Evolutionary conservation across 495 filamentous ascomycete genomes (phyloP), one percentile per base, ranked within the genome.

Genomic region (Talaromyces proteolyticus): DNA sequence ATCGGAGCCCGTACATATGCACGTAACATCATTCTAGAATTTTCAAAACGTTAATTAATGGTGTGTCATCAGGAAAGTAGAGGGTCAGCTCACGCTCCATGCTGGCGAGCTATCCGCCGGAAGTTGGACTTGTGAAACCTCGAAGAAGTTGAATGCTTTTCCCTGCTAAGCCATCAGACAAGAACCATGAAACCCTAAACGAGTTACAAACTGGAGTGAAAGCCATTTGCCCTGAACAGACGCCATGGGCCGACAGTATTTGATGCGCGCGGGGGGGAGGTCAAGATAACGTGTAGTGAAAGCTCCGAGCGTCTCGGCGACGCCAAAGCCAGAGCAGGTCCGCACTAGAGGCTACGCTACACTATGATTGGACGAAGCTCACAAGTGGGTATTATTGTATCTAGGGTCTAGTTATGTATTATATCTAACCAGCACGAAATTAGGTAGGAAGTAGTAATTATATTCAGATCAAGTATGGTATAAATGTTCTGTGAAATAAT

Each of bases 121-220:
- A 51, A 88, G 77, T 64, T 86, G 85, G 66, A 97, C 84, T 57
- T 85, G 83, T 53, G 84, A 81, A 63, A 95, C 89, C 66, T 96
- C 91, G 76, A 98, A 95, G 83, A 98, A 97, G 79, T 93, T 91
- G 75, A 98, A 97, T 47, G 88, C 82, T 88, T 95, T 95, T 93
- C 94, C 96, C 91, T 98, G 62, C 12, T 6, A 2, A 1, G 25
- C 14, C 36, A 37, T 54, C 43, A 53, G 56, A 6, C 29, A 11
- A 34, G 12, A 44, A 12, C 14, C 22, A 38, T 14, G 4, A 34
- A 18, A 34, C 14, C 8, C 3, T 10, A 6, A 20, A 42, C 3
- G 29, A 22, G 22, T 23, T 12, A 6, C 60, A 53, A 65, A 75
- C 71, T 63, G 71, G 73, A 67, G 67, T 75, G 61, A 75, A 45